phyloP scores from a whole-genome alignment of 225 moss, liverwort and hornwort genomes.

The Lunularia cruciata region DNA sequence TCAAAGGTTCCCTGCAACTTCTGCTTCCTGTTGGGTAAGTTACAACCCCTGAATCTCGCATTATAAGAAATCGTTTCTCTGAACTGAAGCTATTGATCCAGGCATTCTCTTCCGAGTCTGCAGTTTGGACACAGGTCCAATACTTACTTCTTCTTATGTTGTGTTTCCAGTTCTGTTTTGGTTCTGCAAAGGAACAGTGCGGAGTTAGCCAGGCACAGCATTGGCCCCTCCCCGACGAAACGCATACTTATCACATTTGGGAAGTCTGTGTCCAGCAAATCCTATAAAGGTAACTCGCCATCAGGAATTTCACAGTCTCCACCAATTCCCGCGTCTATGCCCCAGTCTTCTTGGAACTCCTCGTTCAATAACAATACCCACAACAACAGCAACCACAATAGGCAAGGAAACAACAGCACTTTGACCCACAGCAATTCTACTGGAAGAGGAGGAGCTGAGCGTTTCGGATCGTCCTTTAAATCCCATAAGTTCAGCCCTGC shows the following conservation, averaged over 20 bases:
- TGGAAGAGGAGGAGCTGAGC: slow-evolving; percentile 29
- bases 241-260: slow-evolving; percentile 56
- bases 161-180: slow-evolving; percentile 50
- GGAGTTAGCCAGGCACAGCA: slow-evolving; percentile 51
- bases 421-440: slow-evolving; percentile 32
- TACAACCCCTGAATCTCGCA: neutral
- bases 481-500: slow-evolving; percentile 42
- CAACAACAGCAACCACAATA: slow-evolving; percentile 20
- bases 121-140: neutral
- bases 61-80: neutral
- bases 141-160: neutral
- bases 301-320: slow-evolving; percentile 33
- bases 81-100: neutral
- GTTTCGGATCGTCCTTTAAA: slow-evolving; percentile 37
- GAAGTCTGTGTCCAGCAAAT: slow-evolving; percentile 38
- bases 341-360: slow-evolving; percentile 31
- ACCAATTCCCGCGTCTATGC: slow-evolving; percentile 23
- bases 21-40: slow-evolving; percentile 54
- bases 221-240: slow-evolving; percentile 42
- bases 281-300: slow-evolving; percentile 24
- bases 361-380: slow-evolving; percentile 19
- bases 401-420: slow-evolving; percentile 34
- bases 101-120: neutral
- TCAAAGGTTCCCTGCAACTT: slow-evolving; percentile 54
- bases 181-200: slow-evolving; percentile 57